Percentiles rank a stretch among this genome's conserved stretches.
These are phyloP conservation scores for Quercus suber DNA, from an alignment of 306 rosid species.

Conservation along the genomic window DNA sequence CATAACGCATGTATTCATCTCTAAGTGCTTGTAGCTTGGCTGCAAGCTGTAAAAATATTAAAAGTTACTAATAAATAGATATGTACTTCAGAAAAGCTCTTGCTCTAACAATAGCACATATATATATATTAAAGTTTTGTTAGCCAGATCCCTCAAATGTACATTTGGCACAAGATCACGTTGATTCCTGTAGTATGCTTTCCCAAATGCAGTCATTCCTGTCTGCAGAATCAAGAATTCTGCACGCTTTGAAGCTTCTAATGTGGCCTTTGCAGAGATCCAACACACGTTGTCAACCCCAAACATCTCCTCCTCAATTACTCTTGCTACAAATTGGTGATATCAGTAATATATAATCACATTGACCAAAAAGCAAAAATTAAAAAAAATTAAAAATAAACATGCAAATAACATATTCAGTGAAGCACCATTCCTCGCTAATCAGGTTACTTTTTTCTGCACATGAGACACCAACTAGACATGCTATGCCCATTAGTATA, in stretches of 20 bases:
- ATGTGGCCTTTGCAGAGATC: constrained; percentile 89
- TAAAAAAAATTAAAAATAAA: constrained; percentile 8
- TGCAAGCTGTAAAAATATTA: constrained; percentile 64
- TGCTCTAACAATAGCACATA: background rate
- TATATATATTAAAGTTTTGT: constrained; percentile 17
- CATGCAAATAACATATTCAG: background rate
- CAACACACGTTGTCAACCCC: constrained; percentile 93
- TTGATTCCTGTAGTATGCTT: constrained; percentile 77
- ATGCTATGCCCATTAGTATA: background rate
- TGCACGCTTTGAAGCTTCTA: constrained; percentile 77
- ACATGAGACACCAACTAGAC: background rate
- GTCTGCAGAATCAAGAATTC: constrained; percentile 89
- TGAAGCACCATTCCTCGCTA: background rate
- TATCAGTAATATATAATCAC: constrained; percentile 11
- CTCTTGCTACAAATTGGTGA: constrained; percentile 61
- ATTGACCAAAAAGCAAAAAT: constrained; percentile 14
- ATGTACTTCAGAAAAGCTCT: background rate
- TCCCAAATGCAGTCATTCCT: constrained; percentile 98
- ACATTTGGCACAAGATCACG: constrained; percentile 94
- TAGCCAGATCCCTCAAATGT: constrained; percentile 31
- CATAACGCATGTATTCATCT: constrained; percentile 92
- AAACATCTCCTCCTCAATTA: constrained; percentile 94
- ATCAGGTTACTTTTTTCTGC: background rate
- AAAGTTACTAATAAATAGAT: background rate
- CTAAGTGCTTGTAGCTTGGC: constrained; percentile 88